Evolutionary conservation across 176 grass and related monocot species (phyloP).

Genomic region (Zoysia japonica): DNA sequence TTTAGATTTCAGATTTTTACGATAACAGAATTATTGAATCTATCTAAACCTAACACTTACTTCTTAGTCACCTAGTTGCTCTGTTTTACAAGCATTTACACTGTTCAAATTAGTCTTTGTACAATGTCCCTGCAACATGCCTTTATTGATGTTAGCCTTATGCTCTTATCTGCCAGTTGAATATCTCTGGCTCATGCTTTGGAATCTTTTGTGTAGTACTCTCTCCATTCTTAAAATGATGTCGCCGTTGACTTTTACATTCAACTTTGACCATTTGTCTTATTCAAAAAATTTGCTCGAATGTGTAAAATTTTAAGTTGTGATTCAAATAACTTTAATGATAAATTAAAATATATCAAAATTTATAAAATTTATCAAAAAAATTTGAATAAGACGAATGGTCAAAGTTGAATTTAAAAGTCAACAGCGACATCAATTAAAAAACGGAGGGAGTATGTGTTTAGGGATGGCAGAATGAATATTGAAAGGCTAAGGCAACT

Average conservation of each 20-base stretch:
- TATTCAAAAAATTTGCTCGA: too few species aligned
- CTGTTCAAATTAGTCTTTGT: slow-evolving; percentile 7
- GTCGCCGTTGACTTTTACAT: too few species aligned
- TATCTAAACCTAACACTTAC: neutral
- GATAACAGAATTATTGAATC: neutral
- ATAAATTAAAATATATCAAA: too few species aligned
- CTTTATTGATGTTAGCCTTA: slow-evolving; percentile 5
- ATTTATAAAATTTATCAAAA: too few species aligned
- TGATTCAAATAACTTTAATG: too few species aligned
- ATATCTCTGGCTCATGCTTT: slow-evolving; percentile 23
- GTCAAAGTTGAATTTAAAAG: too few species aligned
- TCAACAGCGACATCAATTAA: too few species aligned
- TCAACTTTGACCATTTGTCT: too few species aligned
- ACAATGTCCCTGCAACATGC: slow-evolving; percentile 4
- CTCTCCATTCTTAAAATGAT: too few species aligned
- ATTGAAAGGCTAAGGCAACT: slow-evolving; percentile 69
- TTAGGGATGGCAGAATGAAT: slow-evolving; percentile 82
- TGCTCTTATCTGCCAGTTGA: slow-evolving; percentile 21
- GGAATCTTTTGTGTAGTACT: slow-evolving; percentile 42
- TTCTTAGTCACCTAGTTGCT: neutral
- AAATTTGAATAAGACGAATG: too few species aligned
- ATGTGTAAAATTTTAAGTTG: too few species aligned
- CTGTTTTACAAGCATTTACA: neutral
- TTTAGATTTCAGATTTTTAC: neutral
- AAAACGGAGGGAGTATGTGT: slow-evolving; percentile 44